phyloP scores from a whole-genome alignment of 768 basidiomycete genomes.

The Amanita molliuscula region DNA sequence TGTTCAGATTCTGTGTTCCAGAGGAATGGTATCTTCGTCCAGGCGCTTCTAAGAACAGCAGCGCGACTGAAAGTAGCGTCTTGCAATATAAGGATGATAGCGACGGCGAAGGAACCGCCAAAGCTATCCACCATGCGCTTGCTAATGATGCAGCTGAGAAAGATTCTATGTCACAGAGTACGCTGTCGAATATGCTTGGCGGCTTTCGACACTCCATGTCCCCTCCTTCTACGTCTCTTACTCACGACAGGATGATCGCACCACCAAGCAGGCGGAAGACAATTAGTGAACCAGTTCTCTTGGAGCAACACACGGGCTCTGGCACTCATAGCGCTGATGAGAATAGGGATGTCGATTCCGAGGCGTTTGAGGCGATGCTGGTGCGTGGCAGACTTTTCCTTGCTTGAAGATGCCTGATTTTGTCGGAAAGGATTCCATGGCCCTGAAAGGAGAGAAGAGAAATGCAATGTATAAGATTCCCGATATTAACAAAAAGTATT shows the following conservation, averaged over 20 bases:
- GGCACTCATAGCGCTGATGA: neutral
- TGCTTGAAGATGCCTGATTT: constrained; percentile 6
- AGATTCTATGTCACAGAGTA: constrained; percentile 44
- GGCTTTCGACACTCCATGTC: constrained; percentile 48
- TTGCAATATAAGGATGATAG: constrained; percentile 29
- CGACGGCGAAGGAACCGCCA: constrained; percentile 57
- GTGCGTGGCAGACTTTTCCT: constrained; percentile 26
- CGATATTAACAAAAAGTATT: constrained; percentile 50
- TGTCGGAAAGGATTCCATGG: constrained; percentile 52
- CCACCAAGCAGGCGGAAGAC: constrained; percentile 38
- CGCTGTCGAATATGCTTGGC: constrained; percentile 58
- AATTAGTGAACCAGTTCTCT: constrained; percentile 62
- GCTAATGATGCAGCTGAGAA: constrained; percentile 28
- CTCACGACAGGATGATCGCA: constrained; percentile 21
- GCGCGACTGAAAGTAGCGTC: constrained; percentile 39
- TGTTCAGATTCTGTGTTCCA: constrained; percentile 59
- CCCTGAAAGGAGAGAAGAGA: constrained; percentile 61
- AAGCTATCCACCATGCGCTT: constrained; percentile 17
- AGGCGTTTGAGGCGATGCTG: constrained; percentile 60
- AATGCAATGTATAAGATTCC: constrained; percentile 52
- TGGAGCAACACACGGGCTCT: constrained; percentile 34
- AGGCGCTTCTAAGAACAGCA: constrained; percentile 35
- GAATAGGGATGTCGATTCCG: constrained; percentile 24
- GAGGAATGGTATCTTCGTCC: constrained; percentile 75
- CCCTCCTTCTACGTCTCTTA: constrained; percentile 21